A percentile compares a stretch with the other conserved stretches of the same genome.
These are phyloP conservation scores for Drechslerella coelobrocha DNA, from an alignment of 2,329 filamentous ascomycete genomes.

Conservation along the genomic window DNA sequence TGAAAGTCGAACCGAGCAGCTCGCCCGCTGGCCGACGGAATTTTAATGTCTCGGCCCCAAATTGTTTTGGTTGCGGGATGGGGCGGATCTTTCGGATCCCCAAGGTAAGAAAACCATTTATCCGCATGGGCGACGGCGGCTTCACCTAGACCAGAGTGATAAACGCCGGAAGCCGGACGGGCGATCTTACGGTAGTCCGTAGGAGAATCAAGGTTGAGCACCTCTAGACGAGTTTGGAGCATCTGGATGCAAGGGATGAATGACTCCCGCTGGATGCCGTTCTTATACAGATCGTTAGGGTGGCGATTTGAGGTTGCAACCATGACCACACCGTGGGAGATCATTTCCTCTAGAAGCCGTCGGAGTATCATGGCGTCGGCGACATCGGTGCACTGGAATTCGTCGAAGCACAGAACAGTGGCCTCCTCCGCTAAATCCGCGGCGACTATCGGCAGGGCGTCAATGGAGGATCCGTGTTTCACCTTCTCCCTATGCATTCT, in stretches of 20 bases:
- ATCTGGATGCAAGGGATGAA: slow-evolving; percentile 96
- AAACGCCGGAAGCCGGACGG: slow-evolving; percentile 88
- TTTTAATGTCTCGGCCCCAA: slow-evolving; percentile 88
- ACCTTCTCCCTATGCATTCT: slow-evolving; percentile 91
- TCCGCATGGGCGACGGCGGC: slow-evolving; percentile 81
- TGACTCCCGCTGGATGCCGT: slow-evolving; percentile 92
- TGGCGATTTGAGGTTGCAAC: slow-evolving; percentile 98
- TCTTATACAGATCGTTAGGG: slow-evolving; percentile 94
- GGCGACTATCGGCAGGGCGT: slow-evolving; percentile 88
- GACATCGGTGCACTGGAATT: slow-evolving; percentile 98
- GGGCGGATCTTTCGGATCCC: slow-evolving; percentile 79
- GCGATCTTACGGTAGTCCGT: slow-evolving; percentile 98
- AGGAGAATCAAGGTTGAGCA: slow-evolving; percentile 91
- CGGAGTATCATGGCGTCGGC: slow-evolving; percentile 91
- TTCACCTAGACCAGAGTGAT: slow-evolving; percentile 83
- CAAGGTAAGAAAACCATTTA: slow-evolving; percentile 94
- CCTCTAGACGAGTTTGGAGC: slow-evolving; percentile 79
- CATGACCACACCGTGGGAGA: slow-evolving; percentile 95
- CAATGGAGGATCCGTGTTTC: slow-evolving; percentile 84
- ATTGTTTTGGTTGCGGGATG: slow-evolving; percentile 81
- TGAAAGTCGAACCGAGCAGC: slow-evolving; percentile 92
- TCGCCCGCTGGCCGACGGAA: slow-evolving; percentile 84
- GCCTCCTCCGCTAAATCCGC: slow-evolving; percentile 84
- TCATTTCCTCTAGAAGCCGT: slow-evolving; percentile 82
- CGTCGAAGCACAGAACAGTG: slow-evolving; percentile 93